Percentiles rank a stretch among this genome's conserved stretches.
phyloP scores from a whole-genome alignment of 2,329 filamentous ascomycete genomes.

The Neodidymelliopsis sp. region DNA sequence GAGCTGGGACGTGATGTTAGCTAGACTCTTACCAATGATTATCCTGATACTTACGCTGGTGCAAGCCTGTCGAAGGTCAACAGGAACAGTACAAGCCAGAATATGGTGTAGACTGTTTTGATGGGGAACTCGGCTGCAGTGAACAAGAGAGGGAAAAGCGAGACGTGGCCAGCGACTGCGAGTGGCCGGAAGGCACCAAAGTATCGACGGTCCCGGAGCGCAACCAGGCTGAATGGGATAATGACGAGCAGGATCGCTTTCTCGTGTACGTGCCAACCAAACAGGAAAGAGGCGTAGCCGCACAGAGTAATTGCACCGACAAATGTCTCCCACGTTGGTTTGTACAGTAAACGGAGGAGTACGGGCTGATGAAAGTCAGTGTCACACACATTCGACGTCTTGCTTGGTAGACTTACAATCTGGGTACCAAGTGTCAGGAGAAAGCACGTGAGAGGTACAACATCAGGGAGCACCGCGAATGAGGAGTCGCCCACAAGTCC shows the following conservation, averaged over 20 bases:
- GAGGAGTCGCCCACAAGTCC: slow-evolving; percentile 92
- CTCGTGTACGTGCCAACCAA: slow-evolving; percentile 98
- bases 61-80: slow-evolving; percentile 86
- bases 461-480: slow-evolving; percentile 90
- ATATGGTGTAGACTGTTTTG: slow-evolving; percentile 90
- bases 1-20: slow-evolving; percentile 24
- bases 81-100: slow-evolving; percentile 89
- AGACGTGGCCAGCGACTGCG: slow-evolving; percentile 92
- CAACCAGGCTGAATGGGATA: slow-evolving; percentile 92
- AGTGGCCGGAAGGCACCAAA: slow-evolving; percentile 90
- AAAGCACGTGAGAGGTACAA: slow-evolving; percentile 83
- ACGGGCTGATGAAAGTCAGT: slow-evolving; percentile 48
- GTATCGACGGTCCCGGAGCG: slow-evolving; percentile 87
- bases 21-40: background rate
- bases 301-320: slow-evolving; percentile 89
- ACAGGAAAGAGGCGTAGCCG: slow-evolving; percentile 94
- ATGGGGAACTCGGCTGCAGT: slow-evolving; percentile 91
- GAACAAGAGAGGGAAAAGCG: slow-evolving; percentile 91
- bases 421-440: slow-evolving; percentile 83
- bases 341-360: slow-evolving; percentile 80
- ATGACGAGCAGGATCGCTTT: slow-evolving; percentile 95
- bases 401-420: slow-evolving; percentile 58
- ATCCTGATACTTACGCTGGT: slow-evolving; percentile 67
- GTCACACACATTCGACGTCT: background rate
- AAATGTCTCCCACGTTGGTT: slow-evolving; percentile 87